Base-by-base conservation (phyloP, 2,329 filamentous ascomycete species). In the Colletotrichum tanaceti region DNA sequence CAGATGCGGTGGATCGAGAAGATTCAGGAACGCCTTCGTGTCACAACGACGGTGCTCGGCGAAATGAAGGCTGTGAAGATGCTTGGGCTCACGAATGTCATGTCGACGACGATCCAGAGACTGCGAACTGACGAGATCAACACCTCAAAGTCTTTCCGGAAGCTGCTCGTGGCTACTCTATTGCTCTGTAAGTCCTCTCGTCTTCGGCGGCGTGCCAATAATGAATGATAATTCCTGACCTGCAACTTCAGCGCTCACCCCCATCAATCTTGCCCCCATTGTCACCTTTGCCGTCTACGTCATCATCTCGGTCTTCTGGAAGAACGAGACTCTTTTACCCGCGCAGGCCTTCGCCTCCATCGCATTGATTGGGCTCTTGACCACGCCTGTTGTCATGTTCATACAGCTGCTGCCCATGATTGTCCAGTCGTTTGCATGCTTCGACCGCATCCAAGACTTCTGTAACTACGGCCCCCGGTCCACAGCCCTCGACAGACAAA, bases 31-130 rank as follows among this genome's bases (percentile, higher is more conserved):
- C 79, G 83, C 5, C 77, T 84, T 5, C 75, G 78, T 5, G 75
- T 79, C 4, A 84, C 82, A 0, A 74, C 77, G 1, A 75, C 74
- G 4, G 78, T 82, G 74, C 76, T 85, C 0, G 75, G 75, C n/a
- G 78, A 81, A 3, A 83, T 85, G 75, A 82, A 83, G 68, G 77
- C 80, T 32, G 76, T 84, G 24, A 84, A 84, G 72, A 83, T 84
- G 77, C 76, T 79, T 14, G 81, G 80, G 0, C 71, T 80, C 0
- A 58, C 73, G 0, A 57, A 65, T 1, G 64, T 74, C 1, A 72
- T 79, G 38, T 71, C 71, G 1, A 69, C 63, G 1, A 73, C 73
- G 0, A 73, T 80, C 6, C 71, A 75, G 22, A 66, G 70, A 3
- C 62, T 78, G 52, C 71, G 78, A 6, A 38, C 58, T 11, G 72